Evolutionary conservation across 2,329 filamentous ascomycete genomes (phyloP).

Genomic region (Pseudogymnoascus sp.): DNA sequence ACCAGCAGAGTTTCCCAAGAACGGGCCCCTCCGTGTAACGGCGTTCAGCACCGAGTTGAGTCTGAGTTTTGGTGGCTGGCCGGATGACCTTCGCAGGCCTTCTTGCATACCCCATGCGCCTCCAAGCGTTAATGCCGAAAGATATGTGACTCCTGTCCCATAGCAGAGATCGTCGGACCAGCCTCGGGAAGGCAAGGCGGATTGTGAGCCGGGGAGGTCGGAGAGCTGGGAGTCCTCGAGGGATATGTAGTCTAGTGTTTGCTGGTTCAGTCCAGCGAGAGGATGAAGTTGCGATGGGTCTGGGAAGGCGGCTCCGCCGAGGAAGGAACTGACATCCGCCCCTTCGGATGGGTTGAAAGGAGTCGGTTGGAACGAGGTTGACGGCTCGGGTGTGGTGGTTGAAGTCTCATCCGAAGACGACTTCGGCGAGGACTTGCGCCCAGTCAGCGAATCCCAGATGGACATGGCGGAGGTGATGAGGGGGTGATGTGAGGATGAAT

Average conservation of each 20-base stretch:
- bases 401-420: constrained; percentile 11
- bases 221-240: constrained; percentile 88
- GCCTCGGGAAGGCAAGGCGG: constrained; percentile 84
- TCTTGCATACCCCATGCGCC: constrained; percentile 90
- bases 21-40: constrained; percentile 84
- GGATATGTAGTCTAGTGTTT: constrained; percentile 87
- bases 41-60: constrained; percentile 93
- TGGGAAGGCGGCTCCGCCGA: constrained; percentile 65
- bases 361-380: constrained; percentile 41
- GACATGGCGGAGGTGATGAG: constrained; percentile 25
- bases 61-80: constrained; percentile 76
- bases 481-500: constrained; percentile 8
- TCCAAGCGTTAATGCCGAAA: constrained; percentile 76
- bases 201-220: constrained; percentile 75
- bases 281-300: constrained; percentile 88
- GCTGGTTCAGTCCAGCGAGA: constrained; percentile 83
- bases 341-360: constrained; percentile 64
- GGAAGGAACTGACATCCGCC: constrained; percentile 79
- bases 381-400: constrained; percentile 14
- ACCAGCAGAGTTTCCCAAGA: constrained; percentile 90
- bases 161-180: constrained; percentile 99
- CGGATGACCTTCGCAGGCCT: constrained; percentile 70
- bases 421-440: constrained; percentile 29
- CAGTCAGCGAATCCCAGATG: constrained; percentile 32
- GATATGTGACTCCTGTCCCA: constrained; percentile 88